Conservation (phyloP, 345 rosid species). For the Dipteronia dyeriana region DNA sequence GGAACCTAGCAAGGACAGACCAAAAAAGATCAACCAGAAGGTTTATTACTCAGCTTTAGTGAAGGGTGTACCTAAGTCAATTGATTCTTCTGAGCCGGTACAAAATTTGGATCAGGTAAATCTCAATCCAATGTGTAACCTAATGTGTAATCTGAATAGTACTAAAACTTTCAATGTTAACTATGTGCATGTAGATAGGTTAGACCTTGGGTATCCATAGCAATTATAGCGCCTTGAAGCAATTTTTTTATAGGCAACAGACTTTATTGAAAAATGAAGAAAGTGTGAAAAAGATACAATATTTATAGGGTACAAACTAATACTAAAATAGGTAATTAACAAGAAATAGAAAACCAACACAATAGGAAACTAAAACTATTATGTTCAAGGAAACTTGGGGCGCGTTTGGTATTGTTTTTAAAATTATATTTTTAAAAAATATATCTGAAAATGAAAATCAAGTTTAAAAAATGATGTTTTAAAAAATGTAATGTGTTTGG, state of each 20-base stretch:
- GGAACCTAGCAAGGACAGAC: constrained; percentile 69
- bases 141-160: not conserved
- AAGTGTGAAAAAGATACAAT: too few species aligned
- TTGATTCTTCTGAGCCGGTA: constrained; percentile 75
- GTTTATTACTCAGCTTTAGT: constrained; percentile 87
- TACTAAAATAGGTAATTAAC: too few species aligned
- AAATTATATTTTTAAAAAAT: too few species aligned
- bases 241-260: not conserved
- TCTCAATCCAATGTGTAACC: not conserved
- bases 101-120: constrained; percentile 93
- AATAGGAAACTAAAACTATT: too few species aligned
- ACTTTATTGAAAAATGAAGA: too few species aligned
- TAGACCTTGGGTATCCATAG: not conserved
- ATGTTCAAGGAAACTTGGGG: too few species aligned
- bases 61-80: constrained; percentile 87
- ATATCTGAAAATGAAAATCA: too few species aligned
- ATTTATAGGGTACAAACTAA: too few species aligned
- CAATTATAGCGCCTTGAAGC: not conserved
- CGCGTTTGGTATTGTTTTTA: too few species aligned
- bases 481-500: too few species aligned
- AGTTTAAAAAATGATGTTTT: too few species aligned
- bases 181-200: not conserved
- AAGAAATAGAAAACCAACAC: too few species aligned
- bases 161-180: not conserved
- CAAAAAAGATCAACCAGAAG: constrained; percentile 66